These are phyloP conservation scores for Vitis amurensis DNA, from an alignment of 164 flowering plant genomes.

Conservation along the genomic window DNA sequence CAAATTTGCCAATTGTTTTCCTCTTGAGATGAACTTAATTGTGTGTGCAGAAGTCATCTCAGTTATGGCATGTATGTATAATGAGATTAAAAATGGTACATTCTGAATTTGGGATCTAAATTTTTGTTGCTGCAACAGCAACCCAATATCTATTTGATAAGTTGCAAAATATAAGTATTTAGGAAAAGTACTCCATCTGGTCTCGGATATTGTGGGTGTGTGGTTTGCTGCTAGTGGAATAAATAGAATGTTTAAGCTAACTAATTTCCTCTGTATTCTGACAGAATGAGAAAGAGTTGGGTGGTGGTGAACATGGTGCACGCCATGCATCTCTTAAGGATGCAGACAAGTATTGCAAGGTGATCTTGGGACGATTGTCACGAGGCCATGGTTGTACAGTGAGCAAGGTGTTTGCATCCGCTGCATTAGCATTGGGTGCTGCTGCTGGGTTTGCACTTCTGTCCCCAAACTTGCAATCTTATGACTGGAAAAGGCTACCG, in stretches of 20 bases:
- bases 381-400: constrained; percentile 62
- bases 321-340: constrained; percentile 43
- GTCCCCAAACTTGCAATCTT: constrained; percentile 43
- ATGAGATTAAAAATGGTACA: too few relatives aligned
- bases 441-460: constrained; percentile 18
- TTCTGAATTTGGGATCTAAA: too few relatives aligned
- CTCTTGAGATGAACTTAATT: too few relatives aligned
- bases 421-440: constrained; percentile 53
- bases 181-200: too few relatives aligned
- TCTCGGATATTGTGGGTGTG: too few relatives aligned
- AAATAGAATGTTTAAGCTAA: background rate
- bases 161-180: too few relatives aligned
- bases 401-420: constrained; percentile 29
- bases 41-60: too few relatives aligned
- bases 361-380: constrained; percentile 44
- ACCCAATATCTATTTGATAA: too few relatives aligned
- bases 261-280: background rate
- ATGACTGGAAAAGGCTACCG: constrained; percentile 56
- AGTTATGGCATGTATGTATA: too few relatives aligned
- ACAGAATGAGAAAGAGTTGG: constrained; percentile 71
- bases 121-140: too few relatives aligned
- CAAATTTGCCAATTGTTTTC: too few relatives aligned
- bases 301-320: constrained; percentile 32
- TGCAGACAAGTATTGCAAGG: constrained; percentile 78
- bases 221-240: too few relatives aligned